These are phyloP conservation scores for Nothomitra cinnamomea DNA, from an alignment of 2,329 filamentous ascomycete genomes.

Conservation along the genomic window DNA sequence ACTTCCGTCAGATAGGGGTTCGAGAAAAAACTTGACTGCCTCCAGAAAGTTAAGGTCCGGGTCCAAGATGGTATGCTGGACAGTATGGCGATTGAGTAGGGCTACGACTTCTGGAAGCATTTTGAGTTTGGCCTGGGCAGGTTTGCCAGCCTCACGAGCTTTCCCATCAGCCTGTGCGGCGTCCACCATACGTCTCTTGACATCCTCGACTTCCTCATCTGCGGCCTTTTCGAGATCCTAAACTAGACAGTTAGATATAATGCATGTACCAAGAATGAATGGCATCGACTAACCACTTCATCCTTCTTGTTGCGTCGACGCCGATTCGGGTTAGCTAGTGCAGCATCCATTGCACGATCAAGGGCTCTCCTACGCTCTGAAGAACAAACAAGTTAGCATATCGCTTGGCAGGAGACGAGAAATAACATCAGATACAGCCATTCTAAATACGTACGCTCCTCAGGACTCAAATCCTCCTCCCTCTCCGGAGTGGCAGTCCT, in stretches of 20 bases:
- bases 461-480: constrained; percentile 65
- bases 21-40: constrained; percentile 91
- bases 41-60: constrained; percentile 91
- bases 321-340: constrained; percentile 66
- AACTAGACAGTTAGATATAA: not conserved
- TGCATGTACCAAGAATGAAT: not conserved
- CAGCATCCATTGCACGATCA: constrained; percentile 73
- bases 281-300: constrained; percentile 50
- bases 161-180: constrained; percentile 77
- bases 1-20: constrained; percentile 84
- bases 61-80: constrained; percentile 71
- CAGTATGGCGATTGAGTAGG: constrained; percentile 75
- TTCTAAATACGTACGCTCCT: constrained; percentile 42
- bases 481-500: constrained; percentile 32
- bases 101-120: constrained; percentile 81
- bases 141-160: constrained; percentile 60
- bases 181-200: constrained; percentile 79
- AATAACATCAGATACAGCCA: not conserved
- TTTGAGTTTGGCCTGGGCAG: constrained; percentile 83
- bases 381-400: not conserved
- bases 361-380: constrained; percentile 59
- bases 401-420: not conserved
- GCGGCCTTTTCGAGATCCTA: constrained; percentile 81
- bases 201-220: constrained; percentile 73
- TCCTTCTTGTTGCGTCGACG: constrained; percentile 55